These are phyloP conservation scores for Saccharomyces cerevisiae DNA, from an alignment of 805 yeast genomes.

Conservation along the genomic window DNA sequence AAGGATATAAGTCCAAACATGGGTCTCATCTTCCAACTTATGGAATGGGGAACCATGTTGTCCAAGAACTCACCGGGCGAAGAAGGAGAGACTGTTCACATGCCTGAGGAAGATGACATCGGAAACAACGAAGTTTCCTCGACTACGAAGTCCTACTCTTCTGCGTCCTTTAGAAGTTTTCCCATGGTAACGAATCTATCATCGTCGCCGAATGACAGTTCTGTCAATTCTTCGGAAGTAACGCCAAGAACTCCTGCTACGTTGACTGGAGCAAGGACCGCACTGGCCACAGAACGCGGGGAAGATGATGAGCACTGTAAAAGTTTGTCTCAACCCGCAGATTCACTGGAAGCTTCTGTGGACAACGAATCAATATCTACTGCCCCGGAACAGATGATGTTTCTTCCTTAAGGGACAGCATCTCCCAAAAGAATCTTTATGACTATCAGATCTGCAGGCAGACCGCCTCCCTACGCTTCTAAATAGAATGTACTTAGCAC, in stretches of 20 bases:
- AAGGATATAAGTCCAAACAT: conserved; percentile 79
- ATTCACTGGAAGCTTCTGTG: not conserved
- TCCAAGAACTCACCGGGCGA: not conserved
- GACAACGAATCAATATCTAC: not conserved
- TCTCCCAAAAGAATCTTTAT: not conserved
- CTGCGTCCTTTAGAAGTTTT: not conserved
- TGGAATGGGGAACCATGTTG: conserved; percentile 59
- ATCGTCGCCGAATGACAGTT: not conserved
- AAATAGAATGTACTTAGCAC: not conserved
- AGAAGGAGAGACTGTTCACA: not conserved
- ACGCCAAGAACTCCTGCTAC: not conserved
- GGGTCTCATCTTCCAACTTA: conserved; percentile 78
- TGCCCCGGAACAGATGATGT: not conserved
- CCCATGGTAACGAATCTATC: not conserved
- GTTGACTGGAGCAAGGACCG: not conserved
- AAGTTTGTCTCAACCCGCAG: not conserved
- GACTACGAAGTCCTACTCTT: not conserved
- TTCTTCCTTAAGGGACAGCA: not conserved
- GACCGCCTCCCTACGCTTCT: not conserved
- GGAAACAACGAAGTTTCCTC: not conserved
- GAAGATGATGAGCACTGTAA: not conserved
- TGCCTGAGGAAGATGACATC: not conserved
- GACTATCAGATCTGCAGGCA: not conserved
- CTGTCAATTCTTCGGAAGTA: not conserved
- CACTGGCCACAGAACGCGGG: not conserved